Base-by-base conservation (phyloP, 352 stramenopile species). In the Phytopythium litorale region DNA sequence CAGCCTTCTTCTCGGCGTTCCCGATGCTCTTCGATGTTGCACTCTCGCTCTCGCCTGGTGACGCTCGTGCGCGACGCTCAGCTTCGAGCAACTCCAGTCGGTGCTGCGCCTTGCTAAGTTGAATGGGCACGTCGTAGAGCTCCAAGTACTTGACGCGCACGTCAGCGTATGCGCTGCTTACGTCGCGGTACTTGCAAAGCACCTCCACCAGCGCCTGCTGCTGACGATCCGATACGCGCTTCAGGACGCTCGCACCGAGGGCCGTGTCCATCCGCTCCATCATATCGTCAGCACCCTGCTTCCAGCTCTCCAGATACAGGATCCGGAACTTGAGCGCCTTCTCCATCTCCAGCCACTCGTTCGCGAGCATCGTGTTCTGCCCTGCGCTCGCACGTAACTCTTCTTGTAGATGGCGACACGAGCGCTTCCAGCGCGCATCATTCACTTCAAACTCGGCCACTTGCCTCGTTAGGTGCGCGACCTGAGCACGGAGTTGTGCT, bases 221-320 rank as follows among this genome's bases (percentile, higher is more conserved):
- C n/a, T 79, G 73, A 0, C 68, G 66, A n/a, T 88, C 78, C 0
- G 73, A 72, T 49, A 81, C 68, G 1, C 68, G 66, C n/a, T 80
- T 79, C 5, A 78, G 54, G 6, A 91, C 76, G 52, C 85, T 90
- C 42, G 79, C 70, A n/a, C 80, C 71, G 13, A 94, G 60, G 9
- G 79, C 76, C 28, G 68, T 72, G 54, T 91, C 79, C 71, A 87
- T 88, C 5, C 78, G 75, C 49, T 79, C 63, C 8, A 94, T 82
- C 56, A 79, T 76, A 12, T 84, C 76, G 48, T 86, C 78, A 2
- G 85, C 83, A 0, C 81, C 81, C 37, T 81, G 63, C 60, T 97
- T 97, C 81, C 88, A 98, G 63, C 89, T 87, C 66, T 98, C 93
- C 12, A 98, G 72, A 60, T 97, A 98, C 38, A 97, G 60, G 11